A percentile compares a stretch with the other conserved stretches of the same genome.
These are phyloP conservation scores for Parastagonospora nodorum DNA, from an alignment of 2,329 filamentous ascomycete species.

Conservation along the genomic window DNA sequence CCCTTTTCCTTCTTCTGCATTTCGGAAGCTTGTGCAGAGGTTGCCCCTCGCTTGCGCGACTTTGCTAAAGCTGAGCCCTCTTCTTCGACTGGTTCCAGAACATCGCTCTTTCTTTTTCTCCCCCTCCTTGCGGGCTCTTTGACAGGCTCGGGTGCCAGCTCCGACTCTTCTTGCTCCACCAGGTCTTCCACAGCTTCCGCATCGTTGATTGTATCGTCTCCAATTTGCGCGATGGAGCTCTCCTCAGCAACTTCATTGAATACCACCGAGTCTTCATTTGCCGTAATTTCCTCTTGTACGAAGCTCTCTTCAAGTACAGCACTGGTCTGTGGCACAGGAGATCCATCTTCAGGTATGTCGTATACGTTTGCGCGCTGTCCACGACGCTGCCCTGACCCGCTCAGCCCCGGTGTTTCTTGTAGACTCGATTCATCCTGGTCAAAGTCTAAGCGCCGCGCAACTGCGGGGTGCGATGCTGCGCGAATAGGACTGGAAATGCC, in stretches of 20 bases:
- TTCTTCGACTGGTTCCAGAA: constrained; percentile 18
- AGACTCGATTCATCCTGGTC: constrained; percentile 45
- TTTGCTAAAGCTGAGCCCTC: constrained; percentile 20
- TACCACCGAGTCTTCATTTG: constrained; percentile 29
- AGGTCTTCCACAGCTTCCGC: constrained; percentile 23
- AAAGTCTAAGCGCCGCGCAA: constrained; percentile 64
- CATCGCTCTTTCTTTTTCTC: constrained; percentile 38
- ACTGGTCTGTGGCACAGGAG: constrained; percentile 33
- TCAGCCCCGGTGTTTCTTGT: constrained; percentile 39
- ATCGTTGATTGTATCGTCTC: constrained; percentile 31
- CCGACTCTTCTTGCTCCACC: constrained; percentile 34
- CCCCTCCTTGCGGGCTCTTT: constrained; percentile 32
- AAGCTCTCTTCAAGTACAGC: constrained; percentile 38
- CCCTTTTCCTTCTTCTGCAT: constrained; percentile 29
- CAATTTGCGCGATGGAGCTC: constrained; percentile 35
- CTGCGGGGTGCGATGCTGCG: constrained; percentile 44
- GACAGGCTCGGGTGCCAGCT: constrained; percentile 29
- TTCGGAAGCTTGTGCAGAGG: constrained; percentile 11
- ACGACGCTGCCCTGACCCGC: constrained; percentile 40
- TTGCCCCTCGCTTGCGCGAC: constrained; percentile 24
- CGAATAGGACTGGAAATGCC: constrained; percentile 33
- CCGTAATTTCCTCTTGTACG: constrained; percentile 36
- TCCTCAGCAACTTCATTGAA: constrained; percentile 30
- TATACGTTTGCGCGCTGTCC: constrained; percentile 38
- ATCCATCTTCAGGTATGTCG: constrained; percentile 36